A percentile compares a stretch with the other conserved stretches of the same genome.
Evolutionary conservation across 2,329 filamentous ascomycete species (phyloP).

Genomic region (Cladosporium sphaerospermum): DNA sequence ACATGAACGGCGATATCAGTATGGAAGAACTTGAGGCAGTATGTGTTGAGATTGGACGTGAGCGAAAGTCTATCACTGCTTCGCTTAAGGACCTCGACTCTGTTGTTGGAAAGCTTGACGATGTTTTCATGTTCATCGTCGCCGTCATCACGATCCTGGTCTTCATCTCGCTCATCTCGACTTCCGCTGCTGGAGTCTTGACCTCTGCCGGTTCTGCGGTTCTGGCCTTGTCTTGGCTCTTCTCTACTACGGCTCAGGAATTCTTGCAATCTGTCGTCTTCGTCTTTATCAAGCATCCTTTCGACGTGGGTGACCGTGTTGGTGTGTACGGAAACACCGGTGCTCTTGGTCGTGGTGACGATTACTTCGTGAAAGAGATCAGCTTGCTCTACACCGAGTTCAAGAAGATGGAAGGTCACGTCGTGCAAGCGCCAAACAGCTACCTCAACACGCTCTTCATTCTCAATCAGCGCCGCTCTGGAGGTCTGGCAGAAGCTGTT

Average conservation of each 20-base stretch:
- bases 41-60: slow-evolving; percentile 87
- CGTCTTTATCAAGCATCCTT: slow-evolving; percentile 95
- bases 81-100: slow-evolving; percentile 93
- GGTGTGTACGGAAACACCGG: slow-evolving; percentile 88
- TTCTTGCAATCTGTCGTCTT: slow-evolving; percentile 92
- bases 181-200: slow-evolving; percentile 83
- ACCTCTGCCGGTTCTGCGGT: slow-evolving; percentile 81
- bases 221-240: slow-evolving; percentile 87
- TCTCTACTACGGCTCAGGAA: slow-evolving; percentile 87
- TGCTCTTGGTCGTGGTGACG: slow-evolving; percentile 69
- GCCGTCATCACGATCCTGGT: slow-evolving; percentile 74
- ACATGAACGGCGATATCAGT: slow-evolving; percentile 92
- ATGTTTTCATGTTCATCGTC: slow-evolving; percentile 84
- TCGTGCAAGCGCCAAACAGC: slow-evolving; percentile 92
- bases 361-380: slow-evolving; percentile 95
- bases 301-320: slow-evolving; percentile 90
- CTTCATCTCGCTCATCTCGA: slow-evolving; percentile 82
- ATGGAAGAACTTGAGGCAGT: slow-evolving; percentile 92
- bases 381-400: slow-evolving; percentile 91
- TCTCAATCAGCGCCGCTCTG: slow-evolving; percentile 86
- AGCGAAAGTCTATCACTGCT: slow-evolving; percentile 91
- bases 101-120: slow-evolving; percentile 82
- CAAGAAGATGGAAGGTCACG: slow-evolving; percentile 96
- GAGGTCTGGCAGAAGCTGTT: slow-evolving; percentile 78
- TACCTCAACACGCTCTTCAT: slow-evolving; percentile 91